Evolutionary conservation across 2,329 filamentous ascomycete genomes (phyloP).

Genomic region (Corynespora cassiicola): DNA sequence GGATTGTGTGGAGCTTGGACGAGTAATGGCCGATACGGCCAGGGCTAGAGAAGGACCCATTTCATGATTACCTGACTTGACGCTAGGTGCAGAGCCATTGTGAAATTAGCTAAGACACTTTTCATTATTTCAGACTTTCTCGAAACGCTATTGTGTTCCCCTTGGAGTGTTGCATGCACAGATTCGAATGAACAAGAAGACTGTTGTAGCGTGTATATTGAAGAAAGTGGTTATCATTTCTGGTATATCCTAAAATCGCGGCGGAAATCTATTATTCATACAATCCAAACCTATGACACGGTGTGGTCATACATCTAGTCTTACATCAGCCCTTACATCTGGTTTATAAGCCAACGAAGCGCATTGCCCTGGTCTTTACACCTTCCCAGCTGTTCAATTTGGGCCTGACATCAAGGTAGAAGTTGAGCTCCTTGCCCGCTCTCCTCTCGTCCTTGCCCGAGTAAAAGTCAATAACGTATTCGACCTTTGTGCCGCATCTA

Average conservation of each 20-base stretch:
- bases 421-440: constrained; percentile 60
- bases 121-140: constrained; percentile 6
- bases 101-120: constrained; percentile 17
- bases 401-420: constrained; percentile 70
- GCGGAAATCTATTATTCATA: no score
- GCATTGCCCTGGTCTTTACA: constrained; percentile 61
- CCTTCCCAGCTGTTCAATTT: constrained; percentile 70
- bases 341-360: constrained; percentile 53
- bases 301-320: constrained; percentile 3
- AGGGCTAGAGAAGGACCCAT: constrained; percentile 6
- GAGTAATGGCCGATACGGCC: constrained; percentile 1
- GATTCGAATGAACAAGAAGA: no score
- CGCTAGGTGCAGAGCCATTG: constrained; percentile 8
- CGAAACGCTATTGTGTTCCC: no score
- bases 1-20: not conserved
- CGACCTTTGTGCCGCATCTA: constrained; percentile 81
- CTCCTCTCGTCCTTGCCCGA: constrained; percentile 66
- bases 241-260: no score
- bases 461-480: constrained; percentile 99
- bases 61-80: constrained; percentile 2
- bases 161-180: no score
- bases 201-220: no score
- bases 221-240: no score
- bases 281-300: no score
- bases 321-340: not conserved